These are phyloP conservation scores for Stellera chamaejasme DNA, from an alignment of 345 rosid genomes.

Conservation along the genomic window DNA sequence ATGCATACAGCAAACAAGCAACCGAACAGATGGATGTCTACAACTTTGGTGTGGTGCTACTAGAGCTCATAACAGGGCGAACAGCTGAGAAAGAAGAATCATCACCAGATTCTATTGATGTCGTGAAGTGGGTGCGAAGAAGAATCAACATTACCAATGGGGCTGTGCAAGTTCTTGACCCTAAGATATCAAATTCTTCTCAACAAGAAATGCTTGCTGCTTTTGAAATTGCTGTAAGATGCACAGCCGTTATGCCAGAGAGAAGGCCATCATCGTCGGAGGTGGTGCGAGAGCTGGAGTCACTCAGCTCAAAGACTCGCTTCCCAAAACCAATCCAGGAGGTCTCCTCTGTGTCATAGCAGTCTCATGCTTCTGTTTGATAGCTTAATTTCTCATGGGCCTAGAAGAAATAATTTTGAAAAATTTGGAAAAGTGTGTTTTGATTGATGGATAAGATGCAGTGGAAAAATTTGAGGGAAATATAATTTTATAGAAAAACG, in stretches of 20 bases:
- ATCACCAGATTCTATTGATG: conserved; percentile 44
- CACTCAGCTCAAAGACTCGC: conserved; percentile 20
- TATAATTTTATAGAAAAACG: too few species aligned
- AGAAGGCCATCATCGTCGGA: conserved; percentile 73
- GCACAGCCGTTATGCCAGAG: conserved; percentile 74
- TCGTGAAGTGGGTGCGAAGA: conserved; percentile 84
- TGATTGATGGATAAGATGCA: too few species aligned
- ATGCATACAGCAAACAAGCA: conserved; percentile 63
- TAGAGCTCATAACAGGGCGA: conserved; percentile 76
- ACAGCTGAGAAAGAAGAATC: conserved; percentile 45
- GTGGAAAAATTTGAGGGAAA: too few species aligned
- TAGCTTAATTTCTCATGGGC: background rate
- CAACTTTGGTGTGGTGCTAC: conserved; percentile 77
- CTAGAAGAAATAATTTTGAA: too few species aligned
- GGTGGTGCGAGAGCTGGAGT: conserved; percentile 56
- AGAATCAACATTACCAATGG: conserved; percentile 80
- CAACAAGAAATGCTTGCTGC: conserved; percentile 60
- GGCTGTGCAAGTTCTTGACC: conserved; percentile 61
- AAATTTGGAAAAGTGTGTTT: too few species aligned
- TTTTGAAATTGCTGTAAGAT: conserved; percentile 59
- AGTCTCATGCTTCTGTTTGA: conserved; percentile 17
- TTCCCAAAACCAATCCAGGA: conserved; percentile 12
- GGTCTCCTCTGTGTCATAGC: conserved; percentile 22
- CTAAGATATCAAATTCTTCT: conserved; percentile 37
- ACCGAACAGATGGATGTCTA: conserved; percentile 83